Percentiles rank a stretch among this genome's conserved stretches.
These are phyloP conservation scores for Rhizopogon vesiculosus DNA, from an alignment of 768 basidiomycete genomes.

Conservation along the genomic window DNA sequence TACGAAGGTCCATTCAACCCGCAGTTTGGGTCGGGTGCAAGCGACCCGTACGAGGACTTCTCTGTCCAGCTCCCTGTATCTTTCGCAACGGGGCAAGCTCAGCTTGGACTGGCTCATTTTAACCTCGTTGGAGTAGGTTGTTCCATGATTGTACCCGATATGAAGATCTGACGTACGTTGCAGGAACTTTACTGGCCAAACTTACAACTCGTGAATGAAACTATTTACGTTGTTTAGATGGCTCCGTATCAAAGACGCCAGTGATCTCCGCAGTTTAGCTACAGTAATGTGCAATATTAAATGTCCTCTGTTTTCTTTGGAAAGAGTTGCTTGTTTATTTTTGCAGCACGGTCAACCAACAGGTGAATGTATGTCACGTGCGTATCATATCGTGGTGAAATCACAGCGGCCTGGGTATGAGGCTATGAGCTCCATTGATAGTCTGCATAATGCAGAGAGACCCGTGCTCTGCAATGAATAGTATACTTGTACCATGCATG, in stretches of 20 bases:
- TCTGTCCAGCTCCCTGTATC: conserved; percentile 30
- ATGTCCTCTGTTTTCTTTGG: no score
- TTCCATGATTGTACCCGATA: neutral
- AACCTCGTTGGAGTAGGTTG: conserved; percentile 30
- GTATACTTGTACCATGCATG: no score
- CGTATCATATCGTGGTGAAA: no score
- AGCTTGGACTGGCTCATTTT: conserved; percentile 28
- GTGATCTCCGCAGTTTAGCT: neutral
- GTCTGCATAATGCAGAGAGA: no score
- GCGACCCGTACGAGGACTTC: conserved; percentile 36
- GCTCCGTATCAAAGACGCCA: neutral
- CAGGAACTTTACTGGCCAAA: neutral
- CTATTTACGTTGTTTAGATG: neutral
- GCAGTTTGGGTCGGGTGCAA: conserved; percentile 15
- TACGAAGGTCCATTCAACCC: conserved; percentile 38
- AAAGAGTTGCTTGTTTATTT: no score
- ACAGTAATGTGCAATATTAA: no score
- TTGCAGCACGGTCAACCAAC: no score
- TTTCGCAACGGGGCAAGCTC: conserved; percentile 22
- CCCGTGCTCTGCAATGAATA: no score
- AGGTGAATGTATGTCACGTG: no score
- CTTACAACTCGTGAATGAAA: neutral
- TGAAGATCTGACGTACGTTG: neutral
- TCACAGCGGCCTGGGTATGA: no score
- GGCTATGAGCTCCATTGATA: no score